Evolutionary conservation across 192 early-diverging fungal species (phyloP).

Genomic region (Entomortierella chlamydospora): DNA sequence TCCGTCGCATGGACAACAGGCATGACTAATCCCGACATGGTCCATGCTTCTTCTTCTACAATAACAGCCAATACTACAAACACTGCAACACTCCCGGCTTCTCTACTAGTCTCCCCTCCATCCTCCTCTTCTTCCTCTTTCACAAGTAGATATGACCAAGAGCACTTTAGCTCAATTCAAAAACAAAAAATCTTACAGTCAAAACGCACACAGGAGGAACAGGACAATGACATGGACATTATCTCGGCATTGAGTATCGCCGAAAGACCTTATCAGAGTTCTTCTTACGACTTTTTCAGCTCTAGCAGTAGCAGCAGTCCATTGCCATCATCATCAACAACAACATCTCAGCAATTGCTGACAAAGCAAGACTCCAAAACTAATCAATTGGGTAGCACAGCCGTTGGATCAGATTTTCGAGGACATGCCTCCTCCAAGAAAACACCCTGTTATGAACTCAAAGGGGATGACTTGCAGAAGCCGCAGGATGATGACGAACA

Average conservation of each 20-base stretch:
- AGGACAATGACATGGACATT: constrained; percentile 46
- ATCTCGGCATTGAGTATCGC: constrained; percentile 46
- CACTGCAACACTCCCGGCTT: not conserved
- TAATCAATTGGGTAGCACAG: constrained; percentile 4
- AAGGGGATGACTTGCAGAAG: not conserved
- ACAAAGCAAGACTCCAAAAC: constrained; percentile 16
- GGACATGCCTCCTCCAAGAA: constrained; percentile 8
- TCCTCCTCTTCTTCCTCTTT: constrained; percentile 3
- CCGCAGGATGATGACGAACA: constrained; percentile 15
- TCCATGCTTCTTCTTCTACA: constrained; percentile 1
- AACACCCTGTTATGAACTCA: constrained; percentile 10
- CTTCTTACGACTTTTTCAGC: constrained; percentile 35
- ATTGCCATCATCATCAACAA: not conserved
- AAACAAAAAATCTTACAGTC: constrained; percentile 3
- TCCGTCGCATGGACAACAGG: not conserved
- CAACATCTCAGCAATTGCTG: not conserved
- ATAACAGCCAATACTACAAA: not conserved
- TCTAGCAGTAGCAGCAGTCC: not conserved
- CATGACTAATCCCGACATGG: constrained; percentile 27
- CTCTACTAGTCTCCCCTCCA: not conserved
- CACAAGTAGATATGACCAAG: constrained; percentile 6
- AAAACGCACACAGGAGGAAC: constrained; percentile 18
- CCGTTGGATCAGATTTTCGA: constrained; percentile 7
- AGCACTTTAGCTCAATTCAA: constrained; percentile 17
- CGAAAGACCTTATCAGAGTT: constrained; percentile 9